Evolutionary conservation across 352 stramenopile species (phyloP), one percentile per base, ranked within the genome.

Genomic region (Aphanomyces stellatus): DNA sequence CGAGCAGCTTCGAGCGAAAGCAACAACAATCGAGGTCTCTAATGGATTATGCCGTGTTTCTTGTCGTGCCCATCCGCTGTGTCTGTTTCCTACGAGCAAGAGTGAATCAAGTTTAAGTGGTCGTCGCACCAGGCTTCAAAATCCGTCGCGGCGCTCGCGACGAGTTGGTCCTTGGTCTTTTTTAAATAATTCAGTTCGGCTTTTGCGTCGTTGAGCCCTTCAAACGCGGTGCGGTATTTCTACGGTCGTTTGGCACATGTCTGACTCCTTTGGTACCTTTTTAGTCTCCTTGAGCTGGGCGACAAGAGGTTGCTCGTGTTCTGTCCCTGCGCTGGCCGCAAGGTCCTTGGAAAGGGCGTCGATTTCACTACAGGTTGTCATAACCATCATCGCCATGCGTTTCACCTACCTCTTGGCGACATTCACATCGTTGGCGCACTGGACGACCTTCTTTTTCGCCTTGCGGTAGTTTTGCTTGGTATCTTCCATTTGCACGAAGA

Each of bases 71-170:
- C n/a, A n/a, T n/a, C n/a, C n/a, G n/a, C n/a, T n/a, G n/a, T n/a
- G n/a, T n/a, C n/a, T n/a, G n/a, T n/a, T n/a, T n/a, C n/a, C n/a
- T n/a, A n/a, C n/a, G n/a, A n/a, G n/a, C n/a, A n/a, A n/a, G n/a
- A n/a, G n/a, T n/a, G n/a, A n/a, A n/a, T n/a, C n/a, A n/a, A n/a
- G n/a, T n/a, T n/a, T n/a, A n/a, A n/a, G n/a, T n/a, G n/a, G n/a
- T n/a, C 11, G 17, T 8, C 19, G 69, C 78, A 93, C 83, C 87
- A 94, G 22, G 87, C 72, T 24, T 95, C 83, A 71, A 96, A 96
- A 62, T 92, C 84, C 13, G 80, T 76, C 40, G 92, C 76, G 48
- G 96, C 73, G 3, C 80, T 75, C 71, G 87, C 82, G 42, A 86
- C 81, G 30, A 89, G 69, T 31, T 88, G 72, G 64, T 96, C 87